Conservation (phyloP, 106 monocot genomes). For the Cymbidium sinense region DNA sequence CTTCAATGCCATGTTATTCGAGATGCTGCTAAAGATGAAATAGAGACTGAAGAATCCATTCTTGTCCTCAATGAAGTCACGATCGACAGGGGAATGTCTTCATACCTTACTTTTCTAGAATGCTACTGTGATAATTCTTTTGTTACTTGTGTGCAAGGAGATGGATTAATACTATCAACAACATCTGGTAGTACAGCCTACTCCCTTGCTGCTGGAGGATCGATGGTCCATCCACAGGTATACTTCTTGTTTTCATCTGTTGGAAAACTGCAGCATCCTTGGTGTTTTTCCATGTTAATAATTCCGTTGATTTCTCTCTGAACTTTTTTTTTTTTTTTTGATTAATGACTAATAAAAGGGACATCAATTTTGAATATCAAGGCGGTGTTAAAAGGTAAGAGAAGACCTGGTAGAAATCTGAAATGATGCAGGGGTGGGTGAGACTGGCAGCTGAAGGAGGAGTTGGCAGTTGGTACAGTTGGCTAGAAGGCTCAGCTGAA, state of each 20-base stretch:
- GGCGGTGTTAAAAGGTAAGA: too few species aligned
- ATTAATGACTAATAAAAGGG: too few species aligned
- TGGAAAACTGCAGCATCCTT: background rate
- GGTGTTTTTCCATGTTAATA: background rate
- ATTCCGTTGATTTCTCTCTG: background rate
- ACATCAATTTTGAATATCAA: too few species aligned
- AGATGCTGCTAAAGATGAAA: conserved; percentile 72
- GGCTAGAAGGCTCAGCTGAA: too few species aligned
- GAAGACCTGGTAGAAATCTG: too few species aligned
- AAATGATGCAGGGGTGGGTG: too few species aligned
- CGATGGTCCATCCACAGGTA: conserved; percentile 99
- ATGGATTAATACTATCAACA: conserved; percentile 92
- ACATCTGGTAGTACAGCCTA: conserved; percentile 99
- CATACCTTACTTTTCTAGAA: conserved; percentile 91
- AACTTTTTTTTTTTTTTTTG: background rate
- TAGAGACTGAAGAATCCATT: conserved; percentile 78
- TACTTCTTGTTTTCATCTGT: background rate
- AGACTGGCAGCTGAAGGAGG: too few species aligned
- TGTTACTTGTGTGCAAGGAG: conserved; percentile 95
- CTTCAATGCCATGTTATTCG: conserved; percentile 90
- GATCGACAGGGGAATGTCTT: conserved; percentile 94
- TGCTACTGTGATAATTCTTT: conserved; percentile 97
- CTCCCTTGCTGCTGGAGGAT: conserved; percentile 97
- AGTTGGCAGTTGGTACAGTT: too few species aligned
- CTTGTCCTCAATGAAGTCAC: conserved; percentile 96